Base-by-base conservation (phyloP, 2,329 filamentous ascomycete genomes). In the Pseudocercospora crystallina region DNA sequence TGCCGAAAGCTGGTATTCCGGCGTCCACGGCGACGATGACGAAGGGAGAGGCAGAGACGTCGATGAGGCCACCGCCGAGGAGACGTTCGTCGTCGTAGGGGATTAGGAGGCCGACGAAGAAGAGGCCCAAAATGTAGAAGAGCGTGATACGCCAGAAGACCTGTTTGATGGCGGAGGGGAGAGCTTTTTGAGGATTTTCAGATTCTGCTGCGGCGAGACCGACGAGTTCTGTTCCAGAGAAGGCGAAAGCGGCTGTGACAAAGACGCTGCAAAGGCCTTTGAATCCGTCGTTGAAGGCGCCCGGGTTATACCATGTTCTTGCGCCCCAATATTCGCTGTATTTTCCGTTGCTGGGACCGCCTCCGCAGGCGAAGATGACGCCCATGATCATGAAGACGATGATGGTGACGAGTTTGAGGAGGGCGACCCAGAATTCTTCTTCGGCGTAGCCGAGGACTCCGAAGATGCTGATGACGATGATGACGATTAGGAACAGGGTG, bases 81-180 rank as follows among this genome's bases (percentile, higher is more conserved):
- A 96, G 83, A 3, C 79, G 76, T 0, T 65, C 48, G 54, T 95
- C 82, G 61, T 81, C 73, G 68, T 87, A 91, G 0, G 86, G 87
- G 0, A 96, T 89, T 2, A 96, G 77, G 1, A 96, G 78, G 20
- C 92, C 90, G 50, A 96, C 83, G 3, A 96, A 75, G 4, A 83
- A 83, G 9, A 96, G 79, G 1, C 88, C 87, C 31, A 95, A 83
- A 43, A 96, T 79, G 73, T 96, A 96, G 75, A 96, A 96, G 36
- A 95, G 78, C 3, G 84, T 83, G 65, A 96, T 95, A 64, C 91
- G 86, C 90, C 91, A 96, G 71, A 96, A 96, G 15, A 96, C 90
- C 69, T 95, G 90, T 73, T 95, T 95, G 63, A 95, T 84, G 10
- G 91, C 91, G 0, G 84, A 90, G 0, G 91, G 91, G 0, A 96